Evolutionary conservation across 352 stramenopile genomes (phyloP), one percentile per base, ranked within the genome.

Genomic region (Globisporangium heterothallicum): DNA sequence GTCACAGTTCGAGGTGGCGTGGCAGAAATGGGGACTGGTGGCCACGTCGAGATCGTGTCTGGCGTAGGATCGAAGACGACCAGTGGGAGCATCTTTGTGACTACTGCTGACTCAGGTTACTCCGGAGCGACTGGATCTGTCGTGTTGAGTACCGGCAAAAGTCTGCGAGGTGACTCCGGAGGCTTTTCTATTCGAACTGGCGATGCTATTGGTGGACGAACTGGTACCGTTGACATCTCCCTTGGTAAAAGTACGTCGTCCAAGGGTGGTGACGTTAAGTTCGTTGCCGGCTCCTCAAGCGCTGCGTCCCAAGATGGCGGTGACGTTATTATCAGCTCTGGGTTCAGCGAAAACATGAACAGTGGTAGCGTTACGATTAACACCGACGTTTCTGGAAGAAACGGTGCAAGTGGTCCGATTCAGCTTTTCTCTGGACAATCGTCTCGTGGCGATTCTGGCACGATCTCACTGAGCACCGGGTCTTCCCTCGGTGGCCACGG

Each of bases 331-430:
- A 75, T 97, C 52, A 70, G 53, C 13, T 93, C 84, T 49, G 94
- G 92, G 1, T 81, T 56, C 49, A 88, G 77, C 32, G 57, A 68
- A 5, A 61, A 68, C 27, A 59, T 56, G 29, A 85, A 90, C 45
- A 97, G 83, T 49, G 94, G 94, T 9, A 63, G 59, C 29, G 59
- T 97, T n/a, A 72, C 57, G 14, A 55, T 97, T 30, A 64, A 64
- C 24, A 96, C 84, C 7, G 70, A 81, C 16, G 69, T 83, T 32
- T 88, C 88, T 10, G 90, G 89, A 12, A 70, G 60, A 44, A 55
- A 63, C 53, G 91, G 91, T n/a, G 70, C 72, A 16, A 95, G 78
- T 56, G 86, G 88, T 2, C 70, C 61, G n/a, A 68, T 96, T 45
- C 50, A 53, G 22, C 57, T 94, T 32, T 70, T 49, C 1, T 90